Evolutionary conservation across 208 protist species (phyloP).

Genomic region (Leishmania arabica): DNA sequence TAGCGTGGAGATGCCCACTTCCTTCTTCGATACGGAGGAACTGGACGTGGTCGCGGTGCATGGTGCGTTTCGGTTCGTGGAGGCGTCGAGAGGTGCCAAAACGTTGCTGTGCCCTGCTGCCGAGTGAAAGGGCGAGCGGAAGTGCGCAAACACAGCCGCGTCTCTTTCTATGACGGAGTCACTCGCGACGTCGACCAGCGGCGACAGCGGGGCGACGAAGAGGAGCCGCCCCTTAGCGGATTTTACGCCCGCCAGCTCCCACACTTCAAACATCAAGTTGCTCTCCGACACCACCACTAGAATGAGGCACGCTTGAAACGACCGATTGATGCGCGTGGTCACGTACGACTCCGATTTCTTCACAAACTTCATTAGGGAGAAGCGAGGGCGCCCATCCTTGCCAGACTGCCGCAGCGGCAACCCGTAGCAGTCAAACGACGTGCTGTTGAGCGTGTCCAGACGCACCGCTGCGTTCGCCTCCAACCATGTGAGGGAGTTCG

Average conservation of each 20-base stretch:
- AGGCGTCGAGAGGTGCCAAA: neutral
- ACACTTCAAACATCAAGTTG: slow-evolving; percentile 48
- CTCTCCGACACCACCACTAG: slow-evolving; percentile 32
- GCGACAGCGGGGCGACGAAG: slow-evolving; percentile 36
- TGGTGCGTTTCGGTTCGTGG: neutral
- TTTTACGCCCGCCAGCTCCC: slow-evolving; percentile 8
- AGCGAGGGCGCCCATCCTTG: slow-evolving; percentile 13
- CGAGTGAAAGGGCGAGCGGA: slow-evolving; percentile 26
- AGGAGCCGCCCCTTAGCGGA: slow-evolving; percentile 13
- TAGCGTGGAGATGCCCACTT: slow-evolving; percentile 44
- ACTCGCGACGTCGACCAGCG: slow-evolving; percentile 47
- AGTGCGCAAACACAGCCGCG: slow-evolving; percentile 43
- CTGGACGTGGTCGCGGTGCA: neutral
- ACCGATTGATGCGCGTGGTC: slow-evolving; percentile 42
- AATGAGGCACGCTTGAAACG: slow-evolving; percentile 55
- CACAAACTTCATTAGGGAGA: slow-evolving; percentile 31
- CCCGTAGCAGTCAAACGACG: slow-evolving; percentile 46
- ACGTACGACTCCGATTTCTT: slow-evolving; percentile 43
- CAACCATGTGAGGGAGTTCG: slow-evolving; percentile 21
- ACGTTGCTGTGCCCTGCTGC: slow-evolving; percentile 5
- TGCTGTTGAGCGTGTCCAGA: slow-evolving; percentile 30
- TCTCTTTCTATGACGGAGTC: slow-evolving; percentile 54
- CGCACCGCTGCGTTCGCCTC: slow-evolving; percentile 45
- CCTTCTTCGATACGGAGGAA: slow-evolving; percentile 17
- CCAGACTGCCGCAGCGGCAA: slow-evolving; percentile 19